phyloP scores from a whole-genome alignment of 176 grass and related monocot species.

The Triticum timopheevii region DNA sequence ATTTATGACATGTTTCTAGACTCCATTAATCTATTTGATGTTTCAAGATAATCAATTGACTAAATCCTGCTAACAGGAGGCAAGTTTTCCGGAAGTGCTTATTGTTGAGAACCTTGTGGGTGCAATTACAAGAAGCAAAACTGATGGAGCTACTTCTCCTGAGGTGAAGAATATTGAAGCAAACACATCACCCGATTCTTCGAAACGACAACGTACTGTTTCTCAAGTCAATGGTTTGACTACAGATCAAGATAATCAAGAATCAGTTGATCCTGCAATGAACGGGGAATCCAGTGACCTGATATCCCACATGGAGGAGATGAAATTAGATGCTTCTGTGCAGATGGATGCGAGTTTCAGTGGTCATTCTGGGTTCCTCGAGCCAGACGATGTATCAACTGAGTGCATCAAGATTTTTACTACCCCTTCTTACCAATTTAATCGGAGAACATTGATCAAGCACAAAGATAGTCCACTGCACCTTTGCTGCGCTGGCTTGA shows the following conservation, averaged over 20 bases:
- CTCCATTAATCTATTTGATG: slow-evolving; percentile 6
- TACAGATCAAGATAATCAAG: slow-evolving; percentile 29
- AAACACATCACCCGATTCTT: slow-evolving; percentile 40
- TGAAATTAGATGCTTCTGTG: slow-evolving; percentile 53
- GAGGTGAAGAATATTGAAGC: slow-evolving; percentile 20
- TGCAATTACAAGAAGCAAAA: slow-evolving; percentile 49
- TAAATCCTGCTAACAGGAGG: slow-evolving; percentile 58
- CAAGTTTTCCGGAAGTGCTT: slow-evolving; percentile 78
- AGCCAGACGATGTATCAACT: slow-evolving; percentile 52
- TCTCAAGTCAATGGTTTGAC: not conserved
- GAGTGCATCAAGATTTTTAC: slow-evolving; percentile 58
- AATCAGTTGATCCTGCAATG: slow-evolving; percentile 19
- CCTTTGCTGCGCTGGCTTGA: slow-evolving; percentile 57
- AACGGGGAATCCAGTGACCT: slow-evolving; percentile 43
- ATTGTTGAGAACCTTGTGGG: slow-evolving; percentile 54
- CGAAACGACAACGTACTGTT: slow-evolving; percentile 37
- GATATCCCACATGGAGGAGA: slow-evolving; percentile 55
- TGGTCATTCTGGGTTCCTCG: slow-evolving; percentile 57
- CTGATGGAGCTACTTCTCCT: slow-evolving; percentile 32
- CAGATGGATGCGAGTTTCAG: slow-evolving; percentile 49
- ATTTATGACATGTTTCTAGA: slow-evolving; percentile 24
- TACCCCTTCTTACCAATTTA: slow-evolving; percentile 47
- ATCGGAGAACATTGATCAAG: slow-evolving; percentile 40
- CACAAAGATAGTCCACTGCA: slow-evolving; percentile 58
- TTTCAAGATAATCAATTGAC: slow-evolving; percentile 3